Evolutionary conservation across 2,329 filamentous ascomycete genomes (phyloP).

Genomic region (Scleromitrula shiraiana): DNA sequence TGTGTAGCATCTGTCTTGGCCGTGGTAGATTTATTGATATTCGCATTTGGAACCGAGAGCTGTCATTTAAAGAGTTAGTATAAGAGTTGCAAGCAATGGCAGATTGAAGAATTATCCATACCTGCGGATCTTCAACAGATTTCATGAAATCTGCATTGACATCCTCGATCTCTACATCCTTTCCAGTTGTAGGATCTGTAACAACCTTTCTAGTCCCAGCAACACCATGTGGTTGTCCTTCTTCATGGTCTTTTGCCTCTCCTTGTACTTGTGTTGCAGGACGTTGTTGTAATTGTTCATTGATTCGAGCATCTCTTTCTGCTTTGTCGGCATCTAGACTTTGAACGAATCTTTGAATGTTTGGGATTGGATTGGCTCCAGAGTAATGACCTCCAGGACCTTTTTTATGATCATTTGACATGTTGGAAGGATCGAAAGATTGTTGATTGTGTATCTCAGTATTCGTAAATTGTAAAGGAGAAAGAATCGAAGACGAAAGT

Average conservation of each 20-base stretch:
- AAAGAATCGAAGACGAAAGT: not conserved
- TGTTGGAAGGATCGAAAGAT: not conserved
- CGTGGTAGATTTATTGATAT: slow-evolving; percentile 66
- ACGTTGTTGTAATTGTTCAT: slow-evolving; percentile 39
- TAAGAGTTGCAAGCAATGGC: not conserved
- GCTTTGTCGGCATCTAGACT: slow-evolving; percentile 73
- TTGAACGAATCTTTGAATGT: slow-evolving; percentile 41
- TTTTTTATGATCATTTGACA: slow-evolving; percentile 12
- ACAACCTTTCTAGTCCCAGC: slow-evolving; percentile 50
- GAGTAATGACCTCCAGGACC: slow-evolving; percentile 16
- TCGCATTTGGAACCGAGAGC: slow-evolving; percentile 84
- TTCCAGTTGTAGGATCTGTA: slow-evolving; percentile 82
- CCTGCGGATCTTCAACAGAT: slow-evolving; percentile 62
- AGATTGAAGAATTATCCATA: slow-evolving; percentile 34
- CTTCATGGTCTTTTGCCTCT: slow-evolving; percentile 38
- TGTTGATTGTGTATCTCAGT: no score
- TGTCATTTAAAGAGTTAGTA: slow-evolving; percentile 28
- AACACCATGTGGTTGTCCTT: slow-evolving; percentile 27
- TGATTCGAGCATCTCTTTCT: slow-evolving; percentile 63
- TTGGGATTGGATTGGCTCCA: slow-evolving; percentile 20
- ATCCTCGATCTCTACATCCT: slow-evolving; percentile 79
- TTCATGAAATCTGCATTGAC: slow-evolving; percentile 63
- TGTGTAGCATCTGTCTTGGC: slow-evolving; percentile 65
- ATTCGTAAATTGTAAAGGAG: not conserved
- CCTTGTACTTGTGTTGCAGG: slow-evolving; percentile 27